phyloP scores from a whole-genome alignment of 2,329 filamentous ascomycete genomes.

The Alternaria consortialis region DNA sequence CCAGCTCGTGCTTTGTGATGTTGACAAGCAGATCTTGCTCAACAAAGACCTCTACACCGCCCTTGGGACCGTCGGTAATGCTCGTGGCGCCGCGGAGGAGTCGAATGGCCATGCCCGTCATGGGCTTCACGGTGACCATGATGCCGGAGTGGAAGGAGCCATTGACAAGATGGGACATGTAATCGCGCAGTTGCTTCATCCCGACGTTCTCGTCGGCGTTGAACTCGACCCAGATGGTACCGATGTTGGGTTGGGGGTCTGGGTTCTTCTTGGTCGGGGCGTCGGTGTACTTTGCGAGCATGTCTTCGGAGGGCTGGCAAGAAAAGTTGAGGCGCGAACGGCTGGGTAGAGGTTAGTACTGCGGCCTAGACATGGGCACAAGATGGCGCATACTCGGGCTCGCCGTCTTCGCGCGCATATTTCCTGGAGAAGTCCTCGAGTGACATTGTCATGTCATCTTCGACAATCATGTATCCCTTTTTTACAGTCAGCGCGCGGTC shows the following conservation, averaged over 20 bases:
- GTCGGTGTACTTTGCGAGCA: constrained; percentile 85
- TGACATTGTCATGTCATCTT: constrained; percentile 86
- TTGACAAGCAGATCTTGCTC: constrained; percentile 97
- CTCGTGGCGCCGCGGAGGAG: constrained; percentile 42
- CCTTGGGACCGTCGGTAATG: constrained; percentile 68
- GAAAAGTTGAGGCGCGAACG: constrained; percentile 87
- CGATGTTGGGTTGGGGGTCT: constrained; percentile 76
- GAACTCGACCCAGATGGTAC: constrained; percentile 94
- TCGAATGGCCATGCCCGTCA: constrained; percentile 76
- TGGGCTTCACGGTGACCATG: constrained; percentile 82
- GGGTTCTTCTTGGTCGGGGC: constrained; percentile 74
- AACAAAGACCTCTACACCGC: constrained; percentile 91
- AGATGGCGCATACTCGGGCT: constrained; percentile 71
- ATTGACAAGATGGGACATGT: constrained; percentile 81
- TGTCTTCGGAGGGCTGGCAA: constrained; percentile 80
- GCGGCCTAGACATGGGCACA: constrained; percentile 5
- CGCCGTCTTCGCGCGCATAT: constrained; percentile 77
- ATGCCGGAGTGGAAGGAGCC: constrained; percentile 90
- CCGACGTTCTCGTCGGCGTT: constrained; percentile 80
- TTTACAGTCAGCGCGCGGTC: constrained; percentile 27
- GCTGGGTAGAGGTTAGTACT: constrained; percentile 58
- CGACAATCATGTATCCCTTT: constrained; percentile 91
- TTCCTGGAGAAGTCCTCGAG: constrained; percentile 80
- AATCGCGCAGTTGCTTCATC: constrained; percentile 89
- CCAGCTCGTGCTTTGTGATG: constrained; percentile 96